Conservation (phyloP, 2,329 filamentous ascomycete species). For the Neurospora sp. region DNA sequence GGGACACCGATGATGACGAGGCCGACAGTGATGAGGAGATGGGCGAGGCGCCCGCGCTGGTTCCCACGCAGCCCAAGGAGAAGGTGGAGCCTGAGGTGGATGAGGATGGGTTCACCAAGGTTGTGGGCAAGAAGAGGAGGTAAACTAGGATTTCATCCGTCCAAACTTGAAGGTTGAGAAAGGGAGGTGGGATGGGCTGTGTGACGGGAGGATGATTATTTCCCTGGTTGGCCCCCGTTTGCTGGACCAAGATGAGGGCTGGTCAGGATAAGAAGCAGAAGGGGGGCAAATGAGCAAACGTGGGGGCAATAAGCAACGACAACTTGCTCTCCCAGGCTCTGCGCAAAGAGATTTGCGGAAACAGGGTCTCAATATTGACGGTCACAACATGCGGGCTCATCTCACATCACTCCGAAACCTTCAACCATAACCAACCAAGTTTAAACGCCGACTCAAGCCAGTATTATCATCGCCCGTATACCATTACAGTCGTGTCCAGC, state of each 20-base stretch:
- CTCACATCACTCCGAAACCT: neutral
- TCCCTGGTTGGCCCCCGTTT: neutral
- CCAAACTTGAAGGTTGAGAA: conserved; percentile 1
- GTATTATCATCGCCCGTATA: neutral
- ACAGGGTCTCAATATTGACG: neutral
- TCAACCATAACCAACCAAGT: conserved; percentile 4
- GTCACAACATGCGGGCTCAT: neutral
- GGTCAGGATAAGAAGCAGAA: neutral
- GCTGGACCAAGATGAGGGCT: neutral
- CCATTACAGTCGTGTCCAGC: neutral
- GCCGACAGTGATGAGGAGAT: conserved; percentile 55
- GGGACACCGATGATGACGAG: conserved; percentile 45
- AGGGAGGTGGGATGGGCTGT: neutral
- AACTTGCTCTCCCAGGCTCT: neutral
- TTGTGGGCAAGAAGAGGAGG: conserved; percentile 55
- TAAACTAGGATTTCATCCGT: conserved; percentile 23
- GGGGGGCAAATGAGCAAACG: neutral
- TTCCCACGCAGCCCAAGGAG: conserved; percentile 37
- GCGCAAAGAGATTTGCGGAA: neutral
- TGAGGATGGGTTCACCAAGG: conserved; percentile 73
- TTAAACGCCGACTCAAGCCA: neutral
- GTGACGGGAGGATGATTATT: neutral
- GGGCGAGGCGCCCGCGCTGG: conserved; percentile 57
- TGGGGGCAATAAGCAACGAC: neutral
- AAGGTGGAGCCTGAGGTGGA: conserved; percentile 63